phyloP scores from a whole-genome alignment of 2,329 filamentous ascomycete genomes.

The Claviceps pusilla region DNA sequence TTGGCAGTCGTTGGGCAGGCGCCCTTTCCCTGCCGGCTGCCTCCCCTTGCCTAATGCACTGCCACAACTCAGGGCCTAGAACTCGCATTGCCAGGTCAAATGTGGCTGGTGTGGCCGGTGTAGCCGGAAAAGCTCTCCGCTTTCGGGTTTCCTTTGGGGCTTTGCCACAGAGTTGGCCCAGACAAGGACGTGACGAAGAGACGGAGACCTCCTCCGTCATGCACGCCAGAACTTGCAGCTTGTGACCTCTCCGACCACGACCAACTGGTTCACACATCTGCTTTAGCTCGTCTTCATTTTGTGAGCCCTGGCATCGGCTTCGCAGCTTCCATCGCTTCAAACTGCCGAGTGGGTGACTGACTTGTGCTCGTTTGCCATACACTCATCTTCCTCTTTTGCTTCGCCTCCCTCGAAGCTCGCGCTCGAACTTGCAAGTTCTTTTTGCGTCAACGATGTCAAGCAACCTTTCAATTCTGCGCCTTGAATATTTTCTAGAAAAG shows the following conservation, averaged over 20 bases:
- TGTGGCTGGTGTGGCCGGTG: not conserved
- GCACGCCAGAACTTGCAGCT: not conserved
- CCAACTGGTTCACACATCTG: not conserved
- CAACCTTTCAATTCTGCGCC: conserved; percentile 15
- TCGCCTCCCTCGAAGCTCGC: not conserved
- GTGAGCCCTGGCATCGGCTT: not conserved
- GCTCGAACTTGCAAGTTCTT: not conserved
- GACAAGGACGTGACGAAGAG: not conserved
- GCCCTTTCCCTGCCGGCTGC: conserved; percentile 1
- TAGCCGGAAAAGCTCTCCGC: not conserved
- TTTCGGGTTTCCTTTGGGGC: not conserved
- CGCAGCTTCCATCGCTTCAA: not conserved
- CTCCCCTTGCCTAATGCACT: not conserved
- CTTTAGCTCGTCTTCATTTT: not conserved
- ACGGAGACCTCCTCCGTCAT: not conserved
- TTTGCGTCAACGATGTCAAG: conserved; percentile 16
- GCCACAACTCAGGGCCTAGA: conserved; percentile 1
- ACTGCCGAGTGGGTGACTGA: not conserved
- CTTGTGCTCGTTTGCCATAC: not conserved
- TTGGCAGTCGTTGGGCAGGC: not conserved
- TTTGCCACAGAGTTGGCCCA: not conserved
- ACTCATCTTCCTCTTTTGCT: not conserved
- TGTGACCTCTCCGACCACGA: not conserved
- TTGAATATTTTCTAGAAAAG: conserved; percentile 17
- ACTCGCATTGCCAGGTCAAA: not conserved